Base-by-base conservation (phyloP, 2,329 filamentous ascomycete species). In the Sporothrix curviconia region DNA sequence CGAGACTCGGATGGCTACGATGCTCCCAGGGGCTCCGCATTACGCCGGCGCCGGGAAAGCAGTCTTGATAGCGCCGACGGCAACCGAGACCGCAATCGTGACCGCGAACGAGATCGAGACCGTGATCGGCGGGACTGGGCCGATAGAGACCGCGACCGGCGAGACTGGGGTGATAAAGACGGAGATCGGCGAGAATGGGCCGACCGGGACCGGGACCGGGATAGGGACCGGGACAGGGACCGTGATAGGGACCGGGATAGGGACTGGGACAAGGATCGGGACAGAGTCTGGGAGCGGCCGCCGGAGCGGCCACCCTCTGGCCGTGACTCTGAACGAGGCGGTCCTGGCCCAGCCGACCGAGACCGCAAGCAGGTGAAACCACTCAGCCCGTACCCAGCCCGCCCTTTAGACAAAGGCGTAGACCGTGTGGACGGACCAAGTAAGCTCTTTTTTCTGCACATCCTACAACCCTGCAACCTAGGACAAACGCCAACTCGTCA, bases 201-300 rank as follows among this genome's bases (percentile, higher is more conserved):
- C 12, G 52, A 58, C 14, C 15, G 40, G 28, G 40, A 46, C 25
- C 50, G 57, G 6, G 58, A 55, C 14, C 8, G 34, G 1, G 61
- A 61, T 9, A 43, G 61, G 9, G 52, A 62, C 34, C 53, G 56
- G n/a, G 42, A 53, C 17, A 60, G 60, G 1, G 25, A 56, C 8
- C 47, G 55, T 8, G 61, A 61, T 9, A 43, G 61, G 9, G 52
- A 62, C 34, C 53, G 56, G n/a, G 42, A 53, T 17, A 60, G 60
- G 12, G 57, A 59, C n/a, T 28, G 59, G 7, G 44, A 54, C 15
- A 36, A 40, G 7, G 55, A 58, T 22, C 53, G 58, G 7, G 59
- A 63, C 25, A 54, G 60, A 15, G 58, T 62, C 22, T 56, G 60
- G 32, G 61, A 63, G n/a, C n/a, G n/a, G n/a, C n/a, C n/a, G n/a